Evolutionary conservation across 179 eudicot genomes (phyloP).

Genomic region (Gypsophila paniculata): DNA sequence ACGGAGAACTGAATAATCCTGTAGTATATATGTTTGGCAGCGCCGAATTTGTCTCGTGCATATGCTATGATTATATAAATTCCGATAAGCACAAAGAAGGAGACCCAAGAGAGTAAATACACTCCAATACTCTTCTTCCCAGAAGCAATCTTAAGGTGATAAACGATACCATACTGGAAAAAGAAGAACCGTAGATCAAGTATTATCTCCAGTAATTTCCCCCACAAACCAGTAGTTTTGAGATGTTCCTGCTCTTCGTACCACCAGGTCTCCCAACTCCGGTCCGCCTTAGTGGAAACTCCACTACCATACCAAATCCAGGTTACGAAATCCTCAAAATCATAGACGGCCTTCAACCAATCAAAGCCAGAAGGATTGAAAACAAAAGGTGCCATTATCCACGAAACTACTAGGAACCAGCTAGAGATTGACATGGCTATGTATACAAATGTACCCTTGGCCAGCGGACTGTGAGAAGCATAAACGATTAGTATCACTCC

Average conservation of each 20-base stretch:
- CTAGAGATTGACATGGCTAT: conserved; percentile 66
- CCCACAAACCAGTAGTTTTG: conserved; percentile 88
- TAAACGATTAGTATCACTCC: conserved; percentile 75
- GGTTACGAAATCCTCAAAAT: conserved; percentile 66
- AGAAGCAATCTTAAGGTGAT: conserved; percentile 56
- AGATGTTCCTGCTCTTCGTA: conserved; percentile 95
- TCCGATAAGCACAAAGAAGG: conserved; percentile 47
- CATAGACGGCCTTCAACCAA: conserved; percentile 92
- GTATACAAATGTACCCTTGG: conserved; percentile 63
- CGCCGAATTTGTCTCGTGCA: conserved; percentile 63
- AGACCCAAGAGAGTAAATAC: conserved; percentile 85
- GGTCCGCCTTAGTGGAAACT: conserved; percentile 72
- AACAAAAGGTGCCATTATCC: conserved; percentile 86
- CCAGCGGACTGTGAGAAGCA: conserved; percentile 66
- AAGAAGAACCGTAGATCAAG: conserved; percentile 90
- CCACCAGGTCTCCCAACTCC: conserved; percentile 99
- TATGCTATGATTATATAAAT: conserved; percentile 56
- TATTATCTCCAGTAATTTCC: conserved; percentile 74
- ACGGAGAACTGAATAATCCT: conserved; percentile 72
- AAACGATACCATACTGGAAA: conserved; percentile 85
- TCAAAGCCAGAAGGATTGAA: conserved; percentile 97
- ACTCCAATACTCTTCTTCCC: conserved; percentile 53
- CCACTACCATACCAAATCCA: conserved; percentile 89
- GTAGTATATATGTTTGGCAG: conserved; percentile 60
- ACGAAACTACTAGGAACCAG: conserved; percentile 87